Percentiles rank a stretch among this genome's conserved stretches.
These are phyloP conservation scores for Kalmusia sp. DNA, from an alignment of 2,329 filamentous ascomycete genomes.

Conservation along the genomic window DNA sequence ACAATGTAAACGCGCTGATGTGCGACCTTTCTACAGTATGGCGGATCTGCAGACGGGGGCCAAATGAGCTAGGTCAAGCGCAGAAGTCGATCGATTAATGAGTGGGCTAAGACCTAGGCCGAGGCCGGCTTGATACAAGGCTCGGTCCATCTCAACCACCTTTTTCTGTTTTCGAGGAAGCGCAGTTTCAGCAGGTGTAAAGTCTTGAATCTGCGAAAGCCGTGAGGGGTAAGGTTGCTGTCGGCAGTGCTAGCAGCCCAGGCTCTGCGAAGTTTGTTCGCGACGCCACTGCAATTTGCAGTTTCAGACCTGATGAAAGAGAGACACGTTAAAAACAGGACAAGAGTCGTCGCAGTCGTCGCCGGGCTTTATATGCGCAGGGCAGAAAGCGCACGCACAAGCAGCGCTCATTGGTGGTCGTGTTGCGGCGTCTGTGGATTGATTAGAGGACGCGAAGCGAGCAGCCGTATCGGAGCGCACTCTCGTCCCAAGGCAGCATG, in stretches of 20 bases:
- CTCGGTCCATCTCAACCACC: conserved; percentile 39
- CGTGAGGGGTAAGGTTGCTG: conserved; percentile 29
- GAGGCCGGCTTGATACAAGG: conserved; percentile 44
- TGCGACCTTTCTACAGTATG: no score
- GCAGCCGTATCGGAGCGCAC: no score
- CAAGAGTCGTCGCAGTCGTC: no score
- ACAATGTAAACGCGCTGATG: no score
- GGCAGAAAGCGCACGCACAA: no score
- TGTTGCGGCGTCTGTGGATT: no score
- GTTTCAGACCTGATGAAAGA: neutral
- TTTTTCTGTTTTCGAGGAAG: conserved; percentile 42
- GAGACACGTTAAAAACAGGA: neutral
- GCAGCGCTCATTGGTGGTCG: no score
- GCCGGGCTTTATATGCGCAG: no score
- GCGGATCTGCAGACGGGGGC: no score
- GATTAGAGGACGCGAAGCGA: no score
- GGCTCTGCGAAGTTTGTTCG: conserved; percentile 15
- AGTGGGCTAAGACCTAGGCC: conserved; percentile 24
- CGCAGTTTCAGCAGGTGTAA: conserved; percentile 45
- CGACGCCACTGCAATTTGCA: neutral
- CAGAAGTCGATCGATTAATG: conserved; percentile 32
- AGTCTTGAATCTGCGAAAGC: conserved; percentile 33
- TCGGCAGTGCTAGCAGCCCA: conserved; percentile 24
- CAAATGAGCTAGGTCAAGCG: no score
- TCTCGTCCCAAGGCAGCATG: no score